A percentile compares a stretch with the other conserved stretches of the same genome.
phyloP scores from a whole-genome alignment of 2,329 filamentous ascomycete genomes.

The Botrytis aclada region DNA sequence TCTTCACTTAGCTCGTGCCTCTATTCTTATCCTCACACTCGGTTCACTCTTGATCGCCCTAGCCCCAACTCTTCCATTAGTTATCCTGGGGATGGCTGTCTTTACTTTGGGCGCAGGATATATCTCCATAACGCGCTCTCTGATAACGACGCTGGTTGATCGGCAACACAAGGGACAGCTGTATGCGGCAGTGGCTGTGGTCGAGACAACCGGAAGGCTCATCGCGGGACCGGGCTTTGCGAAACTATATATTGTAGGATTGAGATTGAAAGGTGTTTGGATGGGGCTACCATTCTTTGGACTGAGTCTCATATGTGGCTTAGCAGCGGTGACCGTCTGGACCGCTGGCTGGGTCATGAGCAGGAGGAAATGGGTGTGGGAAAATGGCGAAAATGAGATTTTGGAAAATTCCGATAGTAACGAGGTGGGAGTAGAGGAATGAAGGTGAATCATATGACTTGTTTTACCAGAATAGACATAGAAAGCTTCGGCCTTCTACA shows the following conservation, averaged over 20 bases:
- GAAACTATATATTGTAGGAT: constrained; percentile 28
- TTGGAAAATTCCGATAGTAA: too few species aligned
- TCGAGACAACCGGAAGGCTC: constrained; percentile 30
- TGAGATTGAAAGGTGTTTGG: constrained; percentile 31
- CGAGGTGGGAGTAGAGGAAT: not conserved
- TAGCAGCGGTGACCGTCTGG: not conserved
- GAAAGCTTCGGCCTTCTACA: not conserved
- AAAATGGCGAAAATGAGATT: too few species aligned
- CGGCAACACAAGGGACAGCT: constrained; percentile 30
- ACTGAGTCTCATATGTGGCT: not conserved
- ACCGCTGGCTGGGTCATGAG: not conserved
- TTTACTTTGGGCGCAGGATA: constrained; percentile 33
- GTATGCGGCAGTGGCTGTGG: constrained; percentile 31
- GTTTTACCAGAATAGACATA: not conserved
- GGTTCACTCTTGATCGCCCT: constrained; percentile 28
- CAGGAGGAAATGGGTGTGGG: not conserved
- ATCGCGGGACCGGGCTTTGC: constrained; percentile 30
- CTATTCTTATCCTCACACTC: constrained; percentile 24
- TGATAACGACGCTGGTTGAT: constrained; percentile 33
- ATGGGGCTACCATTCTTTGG: constrained; percentile 32
- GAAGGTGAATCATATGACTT: not conserved
- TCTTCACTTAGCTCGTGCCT: constrained; percentile 28
- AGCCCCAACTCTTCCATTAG: constrained; percentile 27
- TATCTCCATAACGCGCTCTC: constrained; percentile 23
- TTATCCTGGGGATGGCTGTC: constrained; percentile 28